A percentile compares a stretch with the other conserved stretches of the same genome.
These are phyloP conservation scores for Zea luxurians DNA, from an alignment of 176 grass and related monocot species.

Conservation along the genomic window DNA sequence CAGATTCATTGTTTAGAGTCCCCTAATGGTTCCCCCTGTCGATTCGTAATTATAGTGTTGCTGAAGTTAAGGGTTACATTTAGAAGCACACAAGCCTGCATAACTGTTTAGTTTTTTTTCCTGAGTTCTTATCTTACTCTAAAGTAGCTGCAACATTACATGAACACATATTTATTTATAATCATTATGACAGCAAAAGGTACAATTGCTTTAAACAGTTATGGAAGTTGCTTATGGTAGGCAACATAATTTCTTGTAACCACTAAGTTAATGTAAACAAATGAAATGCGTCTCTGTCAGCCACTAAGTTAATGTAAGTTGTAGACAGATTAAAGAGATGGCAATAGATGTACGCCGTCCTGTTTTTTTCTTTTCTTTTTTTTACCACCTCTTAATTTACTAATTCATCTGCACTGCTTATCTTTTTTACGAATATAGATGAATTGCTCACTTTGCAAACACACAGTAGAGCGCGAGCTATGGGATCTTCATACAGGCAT, in stretches of 20 bases:
- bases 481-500: slow-evolving; percentile 84
- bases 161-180: background rate
- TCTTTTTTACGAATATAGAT: slow-evolving; percentile 44
- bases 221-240: background rate
- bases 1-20: too few relatives aligned
- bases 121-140: background rate
- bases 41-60: background rate
- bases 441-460: slow-evolving; percentile 71
- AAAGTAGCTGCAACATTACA: background rate
- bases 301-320: background rate
- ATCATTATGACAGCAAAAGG: background rate
- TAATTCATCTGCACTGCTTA: slow-evolving; percentile 19
- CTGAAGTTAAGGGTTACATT: background rate
- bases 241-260: slow-evolving; percentile 19
- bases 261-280: background rate
- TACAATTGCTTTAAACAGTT: background rate
- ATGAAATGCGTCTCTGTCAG: background rate
- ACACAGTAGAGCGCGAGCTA: slow-evolving; percentile 59
- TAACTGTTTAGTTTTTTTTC: background rate
- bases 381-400: background rate
- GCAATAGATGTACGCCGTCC: slow-evolving; percentile 13
- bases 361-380: background rate
- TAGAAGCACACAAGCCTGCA: background rate
- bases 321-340: background rate
- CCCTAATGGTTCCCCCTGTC: too few relatives aligned